Base-by-base conservation (phyloP, 2,329 filamentous ascomycete species). In the Xylaria sp. region DNA sequence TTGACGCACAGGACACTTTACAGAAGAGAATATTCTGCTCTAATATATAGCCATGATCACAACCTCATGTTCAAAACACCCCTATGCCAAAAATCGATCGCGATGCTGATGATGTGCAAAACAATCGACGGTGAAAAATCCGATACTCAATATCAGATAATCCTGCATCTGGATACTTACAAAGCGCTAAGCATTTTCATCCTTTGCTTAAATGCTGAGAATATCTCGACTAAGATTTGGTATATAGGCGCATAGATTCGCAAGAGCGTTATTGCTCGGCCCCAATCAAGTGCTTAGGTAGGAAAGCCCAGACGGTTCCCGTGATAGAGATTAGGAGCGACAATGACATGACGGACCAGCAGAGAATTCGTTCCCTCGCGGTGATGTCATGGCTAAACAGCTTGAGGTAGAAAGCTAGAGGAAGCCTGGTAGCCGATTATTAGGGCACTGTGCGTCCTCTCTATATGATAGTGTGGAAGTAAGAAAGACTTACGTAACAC, bases 401-500 rank as follows among this genome's bases (percentile, higher is more conserved):
- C 80, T 94, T 97, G 63, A 98, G 81, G 76, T 98, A 94, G 77
- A 99, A 98, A 4, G 90, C 86, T 36, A 97, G 82, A 0, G 95
- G 96, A 57, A 99, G 78, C 20, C 83, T 85, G 42, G 2, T n/a
- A 50, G 54, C n/a, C 2, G 15, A 20, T n/a, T 29, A 31, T 31
- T 27, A 66, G 50, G 31, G 42, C 20, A 5, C 13, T 50, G 25
- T 31, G 53, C 5, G 31, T 42, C 11, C 9, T 45, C 20, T 27
- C 7, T 27, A 15, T 22, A 20, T n/a, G 5, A 17, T 49, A 49
- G 57, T 38, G 36, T 44, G 15, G 61, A 33, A 51, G 27, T 7
- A 29, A 27, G 13, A n/a, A 13, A 27, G 36, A 79, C 83, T 76
- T 74, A 84, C 79, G 97, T 94, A 71, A 98, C 90, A 80, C 95